phyloP scores from a whole-genome alignment of 768 basidiomycete species.

The Pisolithus orientalis region DNA sequence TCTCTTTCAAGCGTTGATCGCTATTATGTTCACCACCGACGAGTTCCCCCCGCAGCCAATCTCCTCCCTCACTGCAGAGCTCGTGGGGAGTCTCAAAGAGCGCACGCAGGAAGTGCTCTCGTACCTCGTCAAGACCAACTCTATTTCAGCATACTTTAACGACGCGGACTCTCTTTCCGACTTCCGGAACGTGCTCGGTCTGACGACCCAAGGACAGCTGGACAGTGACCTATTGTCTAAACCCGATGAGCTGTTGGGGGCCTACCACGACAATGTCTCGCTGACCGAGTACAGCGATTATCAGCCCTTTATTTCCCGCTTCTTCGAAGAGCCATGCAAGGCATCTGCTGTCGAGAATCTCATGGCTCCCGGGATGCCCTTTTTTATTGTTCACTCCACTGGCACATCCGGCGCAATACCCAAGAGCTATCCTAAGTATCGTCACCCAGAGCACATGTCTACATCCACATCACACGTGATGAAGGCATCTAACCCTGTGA shows the following conservation, averaged over 20 bases:
- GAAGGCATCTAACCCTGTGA: slow-evolving; percentile 7
- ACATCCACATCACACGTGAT: slow-evolving; percentile 8
- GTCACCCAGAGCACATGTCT: slow-evolving; percentile 17
- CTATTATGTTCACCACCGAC: slow-evolving; percentile 7
- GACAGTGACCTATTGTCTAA: background rate
- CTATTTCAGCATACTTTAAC: slow-evolving; percentile 12
- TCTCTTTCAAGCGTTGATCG: background rate
- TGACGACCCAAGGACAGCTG: background rate
- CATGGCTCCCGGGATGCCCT: slow-evolving; percentile 17
- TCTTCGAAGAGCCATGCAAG: slow-evolving; percentile 16
- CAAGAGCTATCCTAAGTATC: slow-evolving; percentile 16
- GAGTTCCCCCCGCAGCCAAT: slow-evolving; percentile 13
- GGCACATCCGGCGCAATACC: slow-evolving; percentile 12
- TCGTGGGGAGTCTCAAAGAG: slow-evolving; percentile 12
- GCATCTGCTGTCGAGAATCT: slow-evolving; percentile 13
- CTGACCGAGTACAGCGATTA: slow-evolving; percentile 14
- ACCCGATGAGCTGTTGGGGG: background rate
- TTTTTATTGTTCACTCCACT: slow-evolving; percentile 17
- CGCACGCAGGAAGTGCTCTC: slow-evolving; percentile 17
- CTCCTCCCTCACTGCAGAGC: slow-evolving; percentile 6
- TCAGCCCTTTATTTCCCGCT: slow-evolving; percentile 14
- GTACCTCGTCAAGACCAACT: slow-evolving; percentile 17
- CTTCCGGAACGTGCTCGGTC: slow-evolving; percentile 7
- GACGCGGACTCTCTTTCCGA: slow-evolving; percentile 9
- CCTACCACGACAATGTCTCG: slow-evolving; percentile 13